Conservation (phyloP, 2,329 filamentous ascomycete genomes). For the Diaporthe eres region DNA sequence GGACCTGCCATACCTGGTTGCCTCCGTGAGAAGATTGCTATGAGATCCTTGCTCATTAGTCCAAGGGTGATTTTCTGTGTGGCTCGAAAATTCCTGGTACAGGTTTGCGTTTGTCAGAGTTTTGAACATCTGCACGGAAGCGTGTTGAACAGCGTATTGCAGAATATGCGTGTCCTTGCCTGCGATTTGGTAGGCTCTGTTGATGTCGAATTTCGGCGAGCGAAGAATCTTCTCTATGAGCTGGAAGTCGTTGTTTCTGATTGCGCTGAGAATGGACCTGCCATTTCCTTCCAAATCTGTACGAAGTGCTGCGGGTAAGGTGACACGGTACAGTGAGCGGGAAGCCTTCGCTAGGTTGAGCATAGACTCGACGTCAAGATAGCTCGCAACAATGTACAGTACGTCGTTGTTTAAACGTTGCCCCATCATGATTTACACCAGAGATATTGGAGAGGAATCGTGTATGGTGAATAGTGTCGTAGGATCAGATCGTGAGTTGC, state of each 20-base stretch:
- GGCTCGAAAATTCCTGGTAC: background rate
- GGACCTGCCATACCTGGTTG: background rate
- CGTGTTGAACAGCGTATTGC: background rate
- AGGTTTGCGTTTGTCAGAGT: background rate
- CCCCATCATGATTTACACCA: background rate
- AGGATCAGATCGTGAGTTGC: background rate
- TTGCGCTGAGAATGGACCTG: constrained; percentile 8
- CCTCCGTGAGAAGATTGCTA: background rate
- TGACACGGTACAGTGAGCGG: background rate
- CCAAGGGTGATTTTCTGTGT: background rate
- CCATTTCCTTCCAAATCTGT: background rate
- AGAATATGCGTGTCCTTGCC: background rate
- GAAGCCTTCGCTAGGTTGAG: background rate
- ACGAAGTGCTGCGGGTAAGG: background rate
- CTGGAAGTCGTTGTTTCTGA: background rate
- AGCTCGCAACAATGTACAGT: background rate
- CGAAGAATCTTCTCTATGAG: background rate
- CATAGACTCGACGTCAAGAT: background rate
- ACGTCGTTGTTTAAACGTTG: background rate
- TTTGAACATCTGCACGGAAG: background rate
- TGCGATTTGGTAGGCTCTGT: background rate
- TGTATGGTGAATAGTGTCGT: background rate
- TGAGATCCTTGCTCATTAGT: background rate
- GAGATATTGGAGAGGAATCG: background rate
- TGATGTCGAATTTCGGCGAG: background rate